Evolutionary conservation across 2,329 filamentous ascomycete genomes (phyloP).

Genomic region (Biscogniauxia sp.): DNA sequence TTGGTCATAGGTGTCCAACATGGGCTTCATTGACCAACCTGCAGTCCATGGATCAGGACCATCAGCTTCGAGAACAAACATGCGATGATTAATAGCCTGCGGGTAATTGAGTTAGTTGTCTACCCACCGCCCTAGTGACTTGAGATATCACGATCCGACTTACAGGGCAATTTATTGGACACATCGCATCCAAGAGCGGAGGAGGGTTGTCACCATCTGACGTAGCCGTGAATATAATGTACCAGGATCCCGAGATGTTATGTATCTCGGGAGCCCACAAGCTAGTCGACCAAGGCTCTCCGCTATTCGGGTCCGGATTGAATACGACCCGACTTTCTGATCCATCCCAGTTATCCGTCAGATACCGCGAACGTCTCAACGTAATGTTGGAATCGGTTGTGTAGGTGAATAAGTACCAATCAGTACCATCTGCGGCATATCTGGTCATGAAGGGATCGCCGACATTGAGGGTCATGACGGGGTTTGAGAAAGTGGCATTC

Average conservation of each 20-base stretch:
- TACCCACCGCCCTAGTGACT: not conserved
- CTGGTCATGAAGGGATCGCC: slow-evolving; percentile 41
- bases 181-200: slow-evolving; percentile 34
- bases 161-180: slow-evolving; percentile 35
- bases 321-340: slow-evolving; percentile 37
- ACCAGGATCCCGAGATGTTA: slow-evolving; percentile 34
- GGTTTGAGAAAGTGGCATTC: slow-evolving; percentile 39
- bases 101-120: slow-evolving; percentile 2
- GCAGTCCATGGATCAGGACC: slow-evolving; percentile 34
- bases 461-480: slow-evolving; percentile 37
- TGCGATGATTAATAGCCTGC: slow-evolving; percentile 35
- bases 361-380: slow-evolving; percentile 33
- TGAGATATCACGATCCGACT: not conserved
- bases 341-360: slow-evolving; percentile 41
- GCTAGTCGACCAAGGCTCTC: slow-evolving; percentile 35
- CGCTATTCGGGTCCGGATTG: slow-evolving; percentile 31
- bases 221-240: slow-evolving; percentile 35
- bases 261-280: slow-evolving; percentile 37
- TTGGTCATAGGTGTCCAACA: slow-evolving; percentile 36
- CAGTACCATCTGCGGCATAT: slow-evolving; percentile 33
- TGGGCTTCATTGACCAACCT: slow-evolving; percentile 31
- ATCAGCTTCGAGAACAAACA: slow-evolving; percentile 34
- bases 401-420: slow-evolving; percentile 41
- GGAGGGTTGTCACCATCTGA: slow-evolving; percentile 34
- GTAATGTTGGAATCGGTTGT: slow-evolving; percentile 40